Percentiles rank a stretch among this genome's conserved stretches.
Conservation (phyloP, 176 grass and related monocot genomes). For the Aechmea fasciata region DNA sequence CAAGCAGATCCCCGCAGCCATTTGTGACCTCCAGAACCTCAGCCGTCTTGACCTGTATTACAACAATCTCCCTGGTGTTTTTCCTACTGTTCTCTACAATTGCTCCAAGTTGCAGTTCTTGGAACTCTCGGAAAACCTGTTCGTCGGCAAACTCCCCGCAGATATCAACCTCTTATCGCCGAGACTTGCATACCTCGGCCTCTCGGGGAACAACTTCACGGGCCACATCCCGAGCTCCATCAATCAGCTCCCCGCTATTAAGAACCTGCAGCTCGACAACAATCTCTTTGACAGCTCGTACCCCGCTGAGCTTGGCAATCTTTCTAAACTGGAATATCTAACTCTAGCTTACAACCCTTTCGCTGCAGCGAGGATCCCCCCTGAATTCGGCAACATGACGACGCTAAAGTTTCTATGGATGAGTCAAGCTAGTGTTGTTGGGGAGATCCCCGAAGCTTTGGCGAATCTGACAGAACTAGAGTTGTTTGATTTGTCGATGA, state of each 20-base stretch:
- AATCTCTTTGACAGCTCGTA: constrained; percentile 54
- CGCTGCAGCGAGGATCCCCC: background rate
- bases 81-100: constrained; percentile 28
- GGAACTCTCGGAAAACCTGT: constrained; percentile 35
- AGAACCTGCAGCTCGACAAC: constrained; percentile 21
- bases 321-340: constrained; percentile 18
- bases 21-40: constrained; percentile 38
- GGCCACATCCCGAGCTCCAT: constrained; percentile 31
- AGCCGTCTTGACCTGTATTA: constrained; percentile 17
- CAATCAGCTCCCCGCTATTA: constrained; percentile 12
- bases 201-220: constrained; percentile 29
- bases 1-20: constrained; percentile 17
- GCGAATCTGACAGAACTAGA: constrained; percentile 20
- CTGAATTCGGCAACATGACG: constrained; percentile 28
- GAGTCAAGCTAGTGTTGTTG: constrained; percentile 16
- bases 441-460: constrained; percentile 21
- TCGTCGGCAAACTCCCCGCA: constrained; percentile 21
- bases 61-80: constrained; percentile 32
- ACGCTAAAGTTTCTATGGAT: constrained; percentile 25
- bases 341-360: constrained; percentile 33
- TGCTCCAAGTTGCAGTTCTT: constrained; percentile 32
- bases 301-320: constrained; percentile 26
- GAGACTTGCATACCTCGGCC: constrained; percentile 29
- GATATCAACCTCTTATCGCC: constrained; percentile 24
- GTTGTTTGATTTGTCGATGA: constrained; percentile 10